Conservation (phyloP, 106 monocot genomes). For the Ottelia alismoides region DNA sequence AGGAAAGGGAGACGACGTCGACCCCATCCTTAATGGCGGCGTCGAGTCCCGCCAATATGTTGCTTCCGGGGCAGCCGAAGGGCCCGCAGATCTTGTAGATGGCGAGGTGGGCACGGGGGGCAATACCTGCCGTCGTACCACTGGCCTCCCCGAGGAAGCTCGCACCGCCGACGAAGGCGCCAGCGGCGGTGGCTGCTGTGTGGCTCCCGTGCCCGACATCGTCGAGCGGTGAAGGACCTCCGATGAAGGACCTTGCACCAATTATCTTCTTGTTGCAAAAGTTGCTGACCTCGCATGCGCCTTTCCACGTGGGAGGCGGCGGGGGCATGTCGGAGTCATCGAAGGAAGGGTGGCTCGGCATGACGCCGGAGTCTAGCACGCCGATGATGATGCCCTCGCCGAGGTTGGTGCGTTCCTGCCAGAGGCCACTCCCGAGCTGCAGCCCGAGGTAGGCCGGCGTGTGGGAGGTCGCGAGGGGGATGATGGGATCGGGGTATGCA, state of each 20-base stretch:
- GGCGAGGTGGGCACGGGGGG: too few relatives aligned
- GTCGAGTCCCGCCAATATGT: too few relatives aligned
- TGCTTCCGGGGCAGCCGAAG: too few relatives aligned
- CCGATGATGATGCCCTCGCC: slow-evolving; percentile 6
- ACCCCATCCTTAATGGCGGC: too few relatives aligned
- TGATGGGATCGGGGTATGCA: not conserved
- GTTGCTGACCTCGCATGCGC: not conserved
- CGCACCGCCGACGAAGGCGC: slow-evolving; percentile 5
- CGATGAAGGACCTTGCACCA: not conserved
- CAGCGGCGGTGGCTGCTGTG: slow-evolving; percentile 15
- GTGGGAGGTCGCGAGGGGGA: slow-evolving; percentile 1
- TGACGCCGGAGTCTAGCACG: slow-evolving; percentile 1
- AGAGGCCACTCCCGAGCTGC: not conserved
- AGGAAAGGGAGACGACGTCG: too few relatives aligned
- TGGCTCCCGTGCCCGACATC: slow-evolving; percentile 16
- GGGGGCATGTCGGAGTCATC: not conserved
- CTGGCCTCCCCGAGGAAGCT: slow-evolving; percentile 6
- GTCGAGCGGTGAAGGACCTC: not conserved
- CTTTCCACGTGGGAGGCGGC: not conserved
- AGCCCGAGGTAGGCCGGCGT: slow-evolving; percentile 5
- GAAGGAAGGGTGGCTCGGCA: slow-evolving; percentile 3
- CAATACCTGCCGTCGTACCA: slow-evolving; percentile 12
- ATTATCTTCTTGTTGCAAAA: slow-evolving; percentile 9
- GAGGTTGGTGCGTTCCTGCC: not conserved
- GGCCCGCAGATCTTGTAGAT: too few relatives aligned